Percentiles rank a stretch among this genome's conserved stretches.
Conservation (phyloP, 208 protist genomes). For the Leishmania amazonensis region DNA sequence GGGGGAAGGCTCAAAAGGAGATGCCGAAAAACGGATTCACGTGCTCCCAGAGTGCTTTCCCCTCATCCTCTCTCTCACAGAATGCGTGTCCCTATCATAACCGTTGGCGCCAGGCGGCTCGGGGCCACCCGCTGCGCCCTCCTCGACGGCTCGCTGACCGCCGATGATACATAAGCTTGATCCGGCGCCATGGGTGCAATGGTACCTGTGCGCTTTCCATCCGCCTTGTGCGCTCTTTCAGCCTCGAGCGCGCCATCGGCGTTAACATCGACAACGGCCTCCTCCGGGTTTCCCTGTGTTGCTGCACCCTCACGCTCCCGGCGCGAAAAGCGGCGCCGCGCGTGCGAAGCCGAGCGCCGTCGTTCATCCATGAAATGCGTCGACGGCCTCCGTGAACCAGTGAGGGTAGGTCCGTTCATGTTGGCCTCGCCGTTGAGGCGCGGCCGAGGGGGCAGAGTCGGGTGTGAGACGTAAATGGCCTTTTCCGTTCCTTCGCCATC, state of each 20-base stretch:
- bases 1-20: neutral
- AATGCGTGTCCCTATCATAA: slow-evolving; percentile 63
- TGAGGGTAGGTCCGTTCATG: neutral
- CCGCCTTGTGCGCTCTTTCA: slow-evolving; percentile 5
- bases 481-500: slow-evolving; percentile 21
- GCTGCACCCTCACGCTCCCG: slow-evolving; percentile 6
- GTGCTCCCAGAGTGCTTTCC: neutral
- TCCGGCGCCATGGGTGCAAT: neutral
- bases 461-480: slow-evolving; percentile 75
- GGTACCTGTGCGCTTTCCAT: neutral
- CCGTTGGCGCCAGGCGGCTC: slow-evolving; percentile 23
- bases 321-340: neutral
- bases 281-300: neutral
- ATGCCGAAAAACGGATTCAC: neutral
- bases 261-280: neutral
- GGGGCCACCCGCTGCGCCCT: neutral
- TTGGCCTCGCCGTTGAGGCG: neutral
- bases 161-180: neutral
- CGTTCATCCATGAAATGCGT: neutral
- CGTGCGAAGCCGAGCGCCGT: neutral
- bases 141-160: slow-evolving; percentile 5
- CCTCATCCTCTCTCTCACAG: slow-evolving; percentile 15
- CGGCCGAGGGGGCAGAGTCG: slow-evolving; percentile 19
- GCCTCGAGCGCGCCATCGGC: neutral
- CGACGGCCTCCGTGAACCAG: neutral